phyloP scores from a whole-genome alignment of 2,329 filamentous ascomycete species.

The Alternaria dauci region DNA sequence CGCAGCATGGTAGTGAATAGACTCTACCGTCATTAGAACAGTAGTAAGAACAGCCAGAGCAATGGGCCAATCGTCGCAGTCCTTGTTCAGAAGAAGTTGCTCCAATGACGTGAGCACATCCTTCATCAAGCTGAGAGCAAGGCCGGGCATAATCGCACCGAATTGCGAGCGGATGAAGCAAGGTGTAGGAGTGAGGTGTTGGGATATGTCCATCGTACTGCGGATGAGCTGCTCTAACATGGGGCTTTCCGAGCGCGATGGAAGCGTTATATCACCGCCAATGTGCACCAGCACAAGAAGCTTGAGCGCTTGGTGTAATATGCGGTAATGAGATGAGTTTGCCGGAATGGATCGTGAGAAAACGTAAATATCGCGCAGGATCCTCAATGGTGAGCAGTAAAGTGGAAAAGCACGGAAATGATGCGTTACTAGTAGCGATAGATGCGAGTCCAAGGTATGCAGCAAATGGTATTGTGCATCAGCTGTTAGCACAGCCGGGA shows the following conservation, averaged over 20 bases:
- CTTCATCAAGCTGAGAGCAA: slow-evolving; percentile 45
- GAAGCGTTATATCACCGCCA: slow-evolving; percentile 48
- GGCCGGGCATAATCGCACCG: slow-evolving; percentile 44
- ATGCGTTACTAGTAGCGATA: slow-evolving; percentile 43
- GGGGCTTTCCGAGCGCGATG: slow-evolving; percentile 25
- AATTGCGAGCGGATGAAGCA: slow-evolving; percentile 53
- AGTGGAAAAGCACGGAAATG: slow-evolving; percentile 49
- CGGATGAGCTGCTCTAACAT: slow-evolving; percentile 29
- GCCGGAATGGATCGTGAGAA: slow-evolving; percentile 37
- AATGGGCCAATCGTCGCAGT: slow-evolving; percentile 44
- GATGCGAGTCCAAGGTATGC: slow-evolving; percentile 40
- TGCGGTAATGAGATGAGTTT: slow-evolving; percentile 24
- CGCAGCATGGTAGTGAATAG: slow-evolving; percentile 50
- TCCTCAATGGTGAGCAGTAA: slow-evolving; percentile 43
- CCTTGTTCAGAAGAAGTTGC: slow-evolving; percentile 39
- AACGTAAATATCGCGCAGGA: slow-evolving; percentile 47
- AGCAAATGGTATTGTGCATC: slow-evolving; percentile 29
- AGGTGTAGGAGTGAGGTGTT: slow-evolving; percentile 37
- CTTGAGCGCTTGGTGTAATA: slow-evolving; percentile 49
- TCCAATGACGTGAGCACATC: slow-evolving; percentile 46
- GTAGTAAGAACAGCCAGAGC: slow-evolving; percentile 44
- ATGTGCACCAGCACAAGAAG: slow-evolving; percentile 52
- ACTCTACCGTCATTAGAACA: slow-evolving; percentile 51
- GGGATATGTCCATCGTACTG: slow-evolving; percentile 27
- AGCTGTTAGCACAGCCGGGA: slow-evolving; percentile 45